phyloP scores from a whole-genome alignment of 2,329 filamentous ascomycete species.

The Chaetomium olivaceum region DNA sequence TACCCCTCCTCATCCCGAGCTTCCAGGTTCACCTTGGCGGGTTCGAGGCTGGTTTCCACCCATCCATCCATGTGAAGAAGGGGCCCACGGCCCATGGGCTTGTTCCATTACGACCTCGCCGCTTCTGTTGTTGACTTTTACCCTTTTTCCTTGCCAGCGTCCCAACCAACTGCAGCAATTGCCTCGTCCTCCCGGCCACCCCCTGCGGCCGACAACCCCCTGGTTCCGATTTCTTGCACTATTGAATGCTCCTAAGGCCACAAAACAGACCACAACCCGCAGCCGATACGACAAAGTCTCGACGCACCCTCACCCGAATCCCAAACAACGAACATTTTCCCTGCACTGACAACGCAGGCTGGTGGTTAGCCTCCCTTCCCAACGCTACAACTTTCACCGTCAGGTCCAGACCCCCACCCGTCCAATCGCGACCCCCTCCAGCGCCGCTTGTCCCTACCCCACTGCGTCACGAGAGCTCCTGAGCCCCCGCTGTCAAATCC shows the following conservation, averaged over 20 bases:
- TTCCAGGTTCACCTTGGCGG: constrained; percentile 8
- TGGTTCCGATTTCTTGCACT: background rate
- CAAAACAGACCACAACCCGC: constrained; percentile 17
- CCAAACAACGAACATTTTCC: background rate
- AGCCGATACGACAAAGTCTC: background rate
- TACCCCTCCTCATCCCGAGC: constrained; percentile 21
- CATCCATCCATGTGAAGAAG: constrained; percentile 17
- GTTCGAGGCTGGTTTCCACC: constrained; percentile 5
- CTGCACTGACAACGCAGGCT: constrained; percentile 18
- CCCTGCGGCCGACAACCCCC: constrained; percentile 9
- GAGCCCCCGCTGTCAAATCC: constrained; percentile 20
- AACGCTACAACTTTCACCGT: background rate
- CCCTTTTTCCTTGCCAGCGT: background rate
- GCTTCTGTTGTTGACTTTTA: constrained; percentile 5
- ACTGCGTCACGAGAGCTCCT: constrained; percentile 25
- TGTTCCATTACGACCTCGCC: constrained; percentile 4
- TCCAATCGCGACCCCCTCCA: constrained; percentile 15
- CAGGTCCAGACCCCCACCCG: background rate
- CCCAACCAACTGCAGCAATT: background rate
- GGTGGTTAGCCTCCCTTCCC: background rate
- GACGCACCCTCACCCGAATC: background rate
- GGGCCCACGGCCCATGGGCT: background rate
- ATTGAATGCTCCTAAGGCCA: constrained; percentile 7
- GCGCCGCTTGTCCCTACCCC: constrained; percentile 10
- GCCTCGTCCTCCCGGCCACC: background rate